These are phyloP conservation scores for Umbelopsis isabellina DNA, from an alignment of 192 early-diverging fungal genomes.

Conservation along the genomic window DNA sequence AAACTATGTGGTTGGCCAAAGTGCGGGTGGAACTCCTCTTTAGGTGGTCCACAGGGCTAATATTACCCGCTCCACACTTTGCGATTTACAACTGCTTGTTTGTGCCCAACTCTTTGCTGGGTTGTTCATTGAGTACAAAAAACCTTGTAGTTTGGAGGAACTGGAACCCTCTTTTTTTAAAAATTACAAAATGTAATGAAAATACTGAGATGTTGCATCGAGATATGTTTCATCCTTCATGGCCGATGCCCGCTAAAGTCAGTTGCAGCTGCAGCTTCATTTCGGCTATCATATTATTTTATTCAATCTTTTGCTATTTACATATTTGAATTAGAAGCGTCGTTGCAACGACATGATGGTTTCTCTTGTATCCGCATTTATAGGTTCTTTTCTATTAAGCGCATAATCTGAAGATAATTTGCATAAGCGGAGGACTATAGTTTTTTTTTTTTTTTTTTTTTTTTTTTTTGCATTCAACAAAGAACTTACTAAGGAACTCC, in stretches of 20 bases:
- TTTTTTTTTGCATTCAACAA: not conserved
- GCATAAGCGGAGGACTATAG: too few species aligned
- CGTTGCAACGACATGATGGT: conserved; percentile 14
- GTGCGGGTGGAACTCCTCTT: not conserved
- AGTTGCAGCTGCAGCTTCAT: not conserved
- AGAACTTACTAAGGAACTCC: conserved; percentile 9
- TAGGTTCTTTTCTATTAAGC: conserved; percentile 13
- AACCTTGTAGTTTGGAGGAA: not conserved
- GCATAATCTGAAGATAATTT: not conserved
- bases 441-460: not conserved
- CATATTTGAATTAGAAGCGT: conserved; percentile 5
- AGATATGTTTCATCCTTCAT: too few species aligned
- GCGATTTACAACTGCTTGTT: conserved; percentile 10
- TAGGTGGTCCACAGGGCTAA: conserved; percentile 13
- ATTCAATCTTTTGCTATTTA: conserved; percentile 1
- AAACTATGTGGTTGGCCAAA: not conserved
- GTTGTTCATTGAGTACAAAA: not conserved
- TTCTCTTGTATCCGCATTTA: conserved; percentile 6
- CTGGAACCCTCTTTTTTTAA: too few species aligned
- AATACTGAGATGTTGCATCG: too few species aligned
- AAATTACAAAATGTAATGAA: too few species aligned
- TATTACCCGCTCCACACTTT: not conserved
- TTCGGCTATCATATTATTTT: too few species aligned
- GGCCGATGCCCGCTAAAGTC: too few species aligned
- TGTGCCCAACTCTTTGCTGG: not conserved